Evolutionary conservation across 139 green algal species (phyloP), one percentile per base, ranked within the genome.

Genomic region (Spirogloea muscicola): DNA sequence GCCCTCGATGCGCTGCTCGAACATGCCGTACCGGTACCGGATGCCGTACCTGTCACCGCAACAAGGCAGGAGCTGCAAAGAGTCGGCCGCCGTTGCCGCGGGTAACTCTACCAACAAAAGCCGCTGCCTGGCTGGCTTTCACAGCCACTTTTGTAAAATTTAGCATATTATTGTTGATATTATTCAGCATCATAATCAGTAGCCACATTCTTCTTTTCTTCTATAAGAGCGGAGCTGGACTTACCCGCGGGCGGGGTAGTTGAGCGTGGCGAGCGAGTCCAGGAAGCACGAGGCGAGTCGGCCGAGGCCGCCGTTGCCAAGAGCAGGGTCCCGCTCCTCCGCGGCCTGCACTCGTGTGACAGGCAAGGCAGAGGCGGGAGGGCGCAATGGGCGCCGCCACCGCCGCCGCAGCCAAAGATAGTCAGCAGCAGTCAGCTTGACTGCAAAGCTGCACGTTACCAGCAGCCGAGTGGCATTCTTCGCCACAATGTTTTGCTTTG

Each of bases 1-100:
- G 63, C 95, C 87, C 27, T 90, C 59, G 38, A 97, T 91, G 49
- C 64, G 86, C 89, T 97, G 92, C 66, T 91, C 86, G 77, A 98
- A 98, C 94, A 98, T 98, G 49, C 94, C 94, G 72, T 98, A 98
- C 77, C 93, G 89, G 83, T 99, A 99, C 7, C 95, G 88, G 66
- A 99, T 97, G 74, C 95, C 95, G 62, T 99, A 99, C 5, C 82
- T 80, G 72, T 25, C 21, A 2, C 29, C 29, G 52, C 13, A 37
- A 31, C 21, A 2, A 16, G 52, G 4, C 5, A 31, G 52, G 51
- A 16, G 7, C 29, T 16, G 51, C 9, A 31, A 10, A 31, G 52
- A 31, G 29, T 39, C 21, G 2, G 39, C 29, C 2, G 52, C 2
- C 5, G 29, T 2, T 2, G 2, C 39, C 2, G 29, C 46, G 21